A percentile compares a stretch with the other conserved stretches of the same genome.
Conservation (phyloP, 768 basidiomycete species). For the Collybia sordida region DNA sequence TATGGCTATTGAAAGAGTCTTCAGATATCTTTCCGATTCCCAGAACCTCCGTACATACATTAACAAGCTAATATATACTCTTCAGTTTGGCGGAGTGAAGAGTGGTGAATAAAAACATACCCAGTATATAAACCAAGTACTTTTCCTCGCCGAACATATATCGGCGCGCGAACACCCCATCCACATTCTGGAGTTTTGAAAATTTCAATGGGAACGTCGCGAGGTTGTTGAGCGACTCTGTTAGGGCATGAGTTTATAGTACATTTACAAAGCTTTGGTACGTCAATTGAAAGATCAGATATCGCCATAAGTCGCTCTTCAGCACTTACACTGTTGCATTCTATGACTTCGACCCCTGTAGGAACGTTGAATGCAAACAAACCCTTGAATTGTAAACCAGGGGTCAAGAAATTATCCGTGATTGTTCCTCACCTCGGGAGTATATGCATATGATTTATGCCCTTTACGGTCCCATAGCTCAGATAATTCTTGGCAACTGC, state of each 20-base stretch:
- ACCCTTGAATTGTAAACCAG: constrained; percentile 33
- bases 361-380: constrained; percentile 44
- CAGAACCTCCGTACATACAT: constrained; percentile 37
- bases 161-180: constrained; percentile 62
- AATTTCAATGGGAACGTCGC: constrained; percentile 58
- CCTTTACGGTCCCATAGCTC: constrained; percentile 30
- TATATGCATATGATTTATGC: constrained; percentile 41
- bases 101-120: constrained; percentile 30
- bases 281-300: not conserved
- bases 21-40: no score
- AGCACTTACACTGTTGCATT: constrained; percentile 59
- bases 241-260: constrained; percentile 43
- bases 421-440: constrained; percentile 27
- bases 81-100: not conserved
- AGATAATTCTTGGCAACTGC: constrained; percentile 50
- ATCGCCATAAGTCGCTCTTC: not conserved
- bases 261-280: constrained; percentile 45
- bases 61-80: constrained; percentile 33
- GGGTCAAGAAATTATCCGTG: not conserved
- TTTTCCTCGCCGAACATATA: constrained; percentile 46
- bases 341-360: constrained; percentile 52
- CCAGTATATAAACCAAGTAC: constrained; percentile 71
- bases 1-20: not conserved
- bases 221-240: constrained; percentile 59
- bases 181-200: constrained; percentile 62